Base-by-base conservation (phyloP, 1,139 yeast genomes). In the Yamadazyma membranifaciens region DNA sequence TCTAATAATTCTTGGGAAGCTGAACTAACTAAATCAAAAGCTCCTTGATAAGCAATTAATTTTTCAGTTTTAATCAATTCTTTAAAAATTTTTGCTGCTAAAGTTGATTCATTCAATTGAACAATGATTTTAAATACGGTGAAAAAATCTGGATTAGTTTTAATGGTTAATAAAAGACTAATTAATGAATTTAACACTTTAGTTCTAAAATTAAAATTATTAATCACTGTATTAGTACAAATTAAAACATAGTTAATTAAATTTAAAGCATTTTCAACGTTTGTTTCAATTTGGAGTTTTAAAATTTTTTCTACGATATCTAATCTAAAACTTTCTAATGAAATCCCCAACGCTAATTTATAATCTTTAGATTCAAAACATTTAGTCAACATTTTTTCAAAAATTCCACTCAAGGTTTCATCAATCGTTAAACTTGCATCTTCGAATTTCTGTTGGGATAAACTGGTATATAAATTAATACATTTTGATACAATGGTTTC, bases 401-500 rank as follows among this genome's bases (percentile, higher is more conserved):
- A 94, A 41, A 92, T 81, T 3, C 67, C 65, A 10, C 75, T 69
- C 51, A 92, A 77, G 51, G 82, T 81, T 4, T 78, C 62, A 54
- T 88, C 92, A 42, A 84, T 78, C 11, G 51, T 51, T 3, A 66
- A 62, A 4, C 57, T 44, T 7, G 63, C 56, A 45, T 75, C 78
- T 11, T 58, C 59, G 54, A 75, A 83, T 45, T 70, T 73, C 46
- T 67, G 61, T 54, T 80, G 87, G 2, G 94, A 77, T 49, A 77
- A 70, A 33, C 73, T 65, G 48, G 86, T 86, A 63, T 92, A 92
- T 52, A 80, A 79, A 57, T 86, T 87, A 60, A 94, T 87, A 63
- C 97, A 89, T 61, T 88, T 87, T 14, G 96, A 86, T 32, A 92
- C 94, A 54, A 92, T 87, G 6, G 98, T 92, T 65, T 94, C 96